Base-by-base conservation (phyloP, 2,329 filamentous ascomycete species). In the Cladosporium sp. region DNA sequence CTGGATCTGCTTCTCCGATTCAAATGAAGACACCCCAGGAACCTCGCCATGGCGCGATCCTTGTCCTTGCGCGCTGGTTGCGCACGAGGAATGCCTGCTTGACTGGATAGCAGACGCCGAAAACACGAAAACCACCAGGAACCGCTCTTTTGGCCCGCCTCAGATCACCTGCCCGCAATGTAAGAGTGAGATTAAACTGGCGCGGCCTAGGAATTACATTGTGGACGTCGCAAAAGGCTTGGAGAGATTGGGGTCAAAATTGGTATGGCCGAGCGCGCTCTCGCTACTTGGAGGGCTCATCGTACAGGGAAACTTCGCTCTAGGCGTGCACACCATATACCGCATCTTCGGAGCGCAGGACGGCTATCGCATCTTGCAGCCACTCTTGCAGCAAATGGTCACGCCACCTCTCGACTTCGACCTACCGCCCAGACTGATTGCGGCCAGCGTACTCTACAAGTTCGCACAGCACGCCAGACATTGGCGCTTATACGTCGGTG, bases 91-190 rank as follows among this genome's bases (percentile, higher is more conserved):
- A 67, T 97, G 93, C 76, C 84, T 98, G 70, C 83, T 98, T 46
- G 90, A 92, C 73, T 99, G 93, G 93, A 90, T 98, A 21, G 90
- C 91, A n/a, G 92, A 97, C 75, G 87, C 92, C 74, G 93, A 97
- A 79, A 82, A 85, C 26, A 85, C 86, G 1, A 84, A 80, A 44
- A 79, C 85, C 21, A 74, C 81, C 67, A 79, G 81, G 69, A 78
- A 80, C 70, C 78, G 66, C 78, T 85, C 75, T 76, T 82, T 76
- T 23, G 73, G 74, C 28, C 76, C 75, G 31, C 86, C 87, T 64
- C 88, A 88, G 67, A 87, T 97, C 69, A 81, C 86, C 63, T 99
- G 95, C 75, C 94, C 94, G 2, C 91, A 96, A 68, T 99, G 95
- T 84, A 95, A 96, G 77, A 85, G 88, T 1, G 85, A 88, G 70